These are phyloP conservation scores for Royoungia palumana DNA, from an alignment of 768 basidiomycete species.

Conservation along the genomic window DNA sequence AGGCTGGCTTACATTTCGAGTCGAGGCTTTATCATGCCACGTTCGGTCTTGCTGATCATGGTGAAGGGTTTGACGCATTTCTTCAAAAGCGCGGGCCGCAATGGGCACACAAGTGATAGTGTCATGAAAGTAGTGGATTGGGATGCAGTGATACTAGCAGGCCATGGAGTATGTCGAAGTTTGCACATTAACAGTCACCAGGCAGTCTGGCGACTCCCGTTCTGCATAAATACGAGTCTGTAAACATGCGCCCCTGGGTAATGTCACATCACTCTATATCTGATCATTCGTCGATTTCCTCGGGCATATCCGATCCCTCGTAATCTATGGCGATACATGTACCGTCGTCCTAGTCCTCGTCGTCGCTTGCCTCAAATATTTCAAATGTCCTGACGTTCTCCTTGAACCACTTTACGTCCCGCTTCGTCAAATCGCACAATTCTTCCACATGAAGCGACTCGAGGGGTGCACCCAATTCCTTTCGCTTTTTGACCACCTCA, in stretches of 20 bases:
- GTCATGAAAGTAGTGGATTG: too few species aligned
- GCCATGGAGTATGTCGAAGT: too few species aligned
- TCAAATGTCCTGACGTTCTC: conserved; percentile 49
- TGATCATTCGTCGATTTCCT: conserved; percentile 15
- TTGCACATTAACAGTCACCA: too few species aligned
- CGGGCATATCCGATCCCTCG: conserved; percentile 21
- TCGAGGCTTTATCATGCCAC: conserved; percentile 47
- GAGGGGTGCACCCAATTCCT: conserved; percentile 43
- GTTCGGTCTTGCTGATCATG: conserved; percentile 47
- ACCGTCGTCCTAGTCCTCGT: conserved; percentile 29
- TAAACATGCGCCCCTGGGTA: too few species aligned
- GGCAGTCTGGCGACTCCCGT: too few species aligned
- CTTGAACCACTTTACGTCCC: conserved; percentile 51
- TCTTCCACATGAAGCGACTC: conserved; percentile 44
- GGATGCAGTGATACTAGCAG: too few species aligned
- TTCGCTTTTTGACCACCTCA: conserved; percentile 43
- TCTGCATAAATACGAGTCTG: too few species aligned
- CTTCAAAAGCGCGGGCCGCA: conserved; percentile 42
- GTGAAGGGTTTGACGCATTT: conserved; percentile 49
- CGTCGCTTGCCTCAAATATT: conserved; percentile 55
- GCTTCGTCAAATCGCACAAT: conserved; percentile 37
- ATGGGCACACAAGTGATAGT: conserved; percentile 42
- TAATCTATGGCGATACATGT: conserved; percentile 18
- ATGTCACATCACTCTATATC: not conserved
- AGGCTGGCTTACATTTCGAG: conserved; percentile 45